These are phyloP conservation scores for Sporisorium sorghi DNA, from an alignment of 1,284 basidiomycete genomes.

Conservation along the genomic window DNA sequence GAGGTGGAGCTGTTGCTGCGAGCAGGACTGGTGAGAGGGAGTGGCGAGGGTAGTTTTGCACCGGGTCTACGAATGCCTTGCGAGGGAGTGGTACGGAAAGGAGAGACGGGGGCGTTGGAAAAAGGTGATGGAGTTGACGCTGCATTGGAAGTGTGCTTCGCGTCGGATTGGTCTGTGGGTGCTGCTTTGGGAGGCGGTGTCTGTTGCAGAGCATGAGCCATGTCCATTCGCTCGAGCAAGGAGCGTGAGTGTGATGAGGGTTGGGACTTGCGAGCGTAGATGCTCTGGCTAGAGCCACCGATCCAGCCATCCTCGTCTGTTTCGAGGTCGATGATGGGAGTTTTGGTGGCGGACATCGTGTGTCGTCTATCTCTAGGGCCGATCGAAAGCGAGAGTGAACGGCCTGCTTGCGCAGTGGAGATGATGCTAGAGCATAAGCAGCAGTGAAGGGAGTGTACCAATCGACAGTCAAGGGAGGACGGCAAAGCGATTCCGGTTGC, in stretches of 20 bases:
- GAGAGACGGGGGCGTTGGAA: conserved; percentile 14
- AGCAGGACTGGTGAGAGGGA: conserved; percentile 48
- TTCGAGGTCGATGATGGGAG: conserved; percentile 36
- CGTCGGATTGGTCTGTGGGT: not conserved
- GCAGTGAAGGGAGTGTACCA: not conserved
- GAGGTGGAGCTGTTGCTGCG: conserved; percentile 33
- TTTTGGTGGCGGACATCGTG: conserved; percentile 23
- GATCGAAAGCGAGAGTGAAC: conserved; percentile 48
- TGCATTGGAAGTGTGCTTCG: not conserved
- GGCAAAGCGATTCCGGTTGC: not conserved
- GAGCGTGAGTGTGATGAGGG: conserved; percentile 15
- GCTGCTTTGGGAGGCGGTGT: conserved; percentile 34
- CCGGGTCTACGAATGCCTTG: conserved; percentile 47
- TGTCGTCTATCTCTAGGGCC: not conserved
- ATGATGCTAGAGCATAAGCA: conserved; percentile 13
- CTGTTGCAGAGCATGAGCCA: conserved; percentile 22
- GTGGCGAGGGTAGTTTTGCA: conserved; percentile 44
- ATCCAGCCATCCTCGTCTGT: conserved; percentile 51
- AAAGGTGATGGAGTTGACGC: conserved; percentile 23
- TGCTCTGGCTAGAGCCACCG: conserved; percentile 52
- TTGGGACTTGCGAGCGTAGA: conserved; percentile 40
- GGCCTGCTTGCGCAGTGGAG: conserved; percentile 3
- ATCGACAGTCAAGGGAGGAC: not conserved
- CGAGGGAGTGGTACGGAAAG: conserved; percentile 36
- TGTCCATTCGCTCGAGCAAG: conserved; percentile 44